Evolutionary conservation across 202 grass and related monocot genomes (phyloP), one percentile per base, ranked within the genome.

Genomic region (Digitaria exilis): DNA sequence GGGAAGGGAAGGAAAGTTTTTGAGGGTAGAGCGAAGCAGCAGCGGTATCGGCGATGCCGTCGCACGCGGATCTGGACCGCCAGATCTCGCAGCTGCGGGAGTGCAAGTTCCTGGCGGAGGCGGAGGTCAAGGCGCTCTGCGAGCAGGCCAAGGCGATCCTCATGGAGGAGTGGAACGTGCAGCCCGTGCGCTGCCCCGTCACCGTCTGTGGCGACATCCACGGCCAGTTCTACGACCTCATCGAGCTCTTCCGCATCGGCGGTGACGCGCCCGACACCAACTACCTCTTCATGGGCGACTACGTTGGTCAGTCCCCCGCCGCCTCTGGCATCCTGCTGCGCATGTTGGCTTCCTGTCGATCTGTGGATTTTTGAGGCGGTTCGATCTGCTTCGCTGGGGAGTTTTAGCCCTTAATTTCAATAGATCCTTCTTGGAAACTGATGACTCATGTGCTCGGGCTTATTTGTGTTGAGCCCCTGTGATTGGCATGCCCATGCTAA

Each of bases 211-310:
- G 94, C 51, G 89, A 90, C 84, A 92, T 90, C 82, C 91, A 94
- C 62, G 94, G 94, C 45, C 87, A 89, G 87, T 97, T 97, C 79
- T 86, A 89, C 69, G 91, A 90, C 84, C 91, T 92, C 82, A 93
- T 92, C 75, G 87, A 97, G 89, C 89, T 92, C n/a, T 89, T 93
- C 69, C 84, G 84, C 73, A 96, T 93, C 85, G 91, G 82, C 0
- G 87, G 89, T 18, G 80, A 97, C 35, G 31, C 82, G 19, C 91
- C 91, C 11, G 89, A 90, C 68, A 88, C 87, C 9, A 90, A 91
- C 87, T 94, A 94, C 65, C 85, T 92, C 57, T 94, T 90, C 80
- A 95, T 95, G 93, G 93, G 93, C 5, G 93, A 95, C 80, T 95
- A 95, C 41, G 93, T 95, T 58, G 92, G 92, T 94, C 52, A 67